Evolutionary conservation across 2,329 filamentous ascomycete genomes (phyloP).

Genomic region (Claviceps pazoutovae): DNA sequence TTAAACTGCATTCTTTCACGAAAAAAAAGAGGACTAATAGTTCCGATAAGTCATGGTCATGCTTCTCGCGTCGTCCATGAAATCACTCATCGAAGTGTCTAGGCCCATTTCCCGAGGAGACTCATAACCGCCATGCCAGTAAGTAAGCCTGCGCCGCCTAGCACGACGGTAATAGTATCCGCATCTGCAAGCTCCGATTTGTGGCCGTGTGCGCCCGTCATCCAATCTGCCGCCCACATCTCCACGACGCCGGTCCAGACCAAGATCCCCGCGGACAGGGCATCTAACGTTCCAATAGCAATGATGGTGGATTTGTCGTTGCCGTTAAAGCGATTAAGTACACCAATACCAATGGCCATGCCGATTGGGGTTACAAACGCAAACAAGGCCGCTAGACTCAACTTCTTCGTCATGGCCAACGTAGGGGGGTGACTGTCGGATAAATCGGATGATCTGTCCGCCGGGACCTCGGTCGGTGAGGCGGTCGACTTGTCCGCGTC

Average conservation of each 20-base stretch:
- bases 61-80: neutral
- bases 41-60: neutral
- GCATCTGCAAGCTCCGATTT: conserved; percentile 39
- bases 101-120: conserved; percentile 63
- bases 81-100: conserved; percentile 5
- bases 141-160: conserved; percentile 41
- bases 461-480: conserved; percentile 11
- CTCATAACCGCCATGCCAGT: conserved; percentile 56
- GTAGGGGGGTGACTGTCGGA: conserved; percentile 8
- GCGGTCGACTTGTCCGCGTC: conserved; percentile 13
- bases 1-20: neutral
- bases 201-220: conserved; percentile 28
- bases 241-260: conserved; percentile 70
- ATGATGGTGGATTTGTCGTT: conserved; percentile 55
- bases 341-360: conserved; percentile 68
- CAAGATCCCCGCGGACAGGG: conserved; percentile 60
- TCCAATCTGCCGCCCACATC: conserved; percentile 69
- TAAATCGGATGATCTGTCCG: conserved; percentile 5
- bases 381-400: conserved; percentile 49
- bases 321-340: conserved; percentile 57
- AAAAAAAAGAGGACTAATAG: neutral
- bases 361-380: conserved; percentile 61
- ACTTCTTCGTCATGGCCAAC: conserved; percentile 34
- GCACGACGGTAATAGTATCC: conserved; percentile 28
- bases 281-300: conserved; percentile 60